Conservation (phyloP, 164 flowering plant genomes). For the Stephania cephalantha region DNA sequence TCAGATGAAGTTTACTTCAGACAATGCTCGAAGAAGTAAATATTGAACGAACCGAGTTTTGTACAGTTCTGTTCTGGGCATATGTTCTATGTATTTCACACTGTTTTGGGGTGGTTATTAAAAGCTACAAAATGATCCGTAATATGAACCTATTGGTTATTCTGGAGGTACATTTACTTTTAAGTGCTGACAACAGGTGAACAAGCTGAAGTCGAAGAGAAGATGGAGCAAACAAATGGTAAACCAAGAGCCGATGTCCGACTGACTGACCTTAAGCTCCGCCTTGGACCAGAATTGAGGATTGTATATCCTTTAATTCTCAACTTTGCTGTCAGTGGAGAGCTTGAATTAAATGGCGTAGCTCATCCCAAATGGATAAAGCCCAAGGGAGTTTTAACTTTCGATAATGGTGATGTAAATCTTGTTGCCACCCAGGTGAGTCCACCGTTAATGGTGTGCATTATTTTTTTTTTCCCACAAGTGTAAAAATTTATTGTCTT, state of each 20-base stretch:
- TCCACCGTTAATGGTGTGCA: background rate
- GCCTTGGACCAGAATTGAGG: slow-evolving; percentile 90
- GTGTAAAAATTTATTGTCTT: slow-evolving; percentile 10
- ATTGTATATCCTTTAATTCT: slow-evolving; percentile 95
- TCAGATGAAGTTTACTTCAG: background rate
- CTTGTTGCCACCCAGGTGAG: slow-evolving; percentile 94
- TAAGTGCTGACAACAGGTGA: slow-evolving; percentile 38
- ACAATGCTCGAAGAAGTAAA: background rate
- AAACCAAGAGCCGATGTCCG: slow-evolving; percentile 74
- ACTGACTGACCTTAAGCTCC: slow-evolving; percentile 74
- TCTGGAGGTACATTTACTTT: background rate
- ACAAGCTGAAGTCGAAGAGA: slow-evolving; percentile 51
- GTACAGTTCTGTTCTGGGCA: background rate
- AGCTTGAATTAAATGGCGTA: slow-evolving; percentile 82
- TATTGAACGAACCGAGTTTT: background rate
- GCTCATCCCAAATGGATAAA: slow-evolving; percentile 88
- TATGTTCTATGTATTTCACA: too few species aligned
- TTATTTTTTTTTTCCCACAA: background rate
- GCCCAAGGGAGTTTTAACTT: slow-evolving; percentile 83
- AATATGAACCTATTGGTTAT: too few species aligned
- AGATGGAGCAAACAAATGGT: slow-evolving; percentile 46
- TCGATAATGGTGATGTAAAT: slow-evolving; percentile 97
- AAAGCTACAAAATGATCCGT: too few species aligned
- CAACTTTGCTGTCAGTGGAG: slow-evolving; percentile 92
- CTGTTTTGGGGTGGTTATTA: too few species aligned